Conservation (phyloP, 331 rosid genomes). For the Acacia pycnantha region DNA sequence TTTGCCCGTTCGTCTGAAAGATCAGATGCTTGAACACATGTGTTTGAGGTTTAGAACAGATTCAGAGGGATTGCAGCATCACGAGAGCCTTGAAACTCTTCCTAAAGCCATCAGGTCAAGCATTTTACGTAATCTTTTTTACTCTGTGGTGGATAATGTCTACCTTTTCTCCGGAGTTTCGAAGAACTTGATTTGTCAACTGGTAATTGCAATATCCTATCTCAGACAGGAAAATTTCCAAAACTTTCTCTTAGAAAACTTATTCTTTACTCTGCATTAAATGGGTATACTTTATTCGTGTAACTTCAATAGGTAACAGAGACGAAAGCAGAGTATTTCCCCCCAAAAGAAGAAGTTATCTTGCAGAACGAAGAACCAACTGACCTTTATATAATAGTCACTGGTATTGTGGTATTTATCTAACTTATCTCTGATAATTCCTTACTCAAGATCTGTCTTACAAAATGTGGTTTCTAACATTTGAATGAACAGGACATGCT, state of each 20-base stretch:
- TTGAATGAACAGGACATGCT: conserved; percentile 47
- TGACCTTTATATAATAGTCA: conserved; percentile 63
- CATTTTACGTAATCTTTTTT: conserved; percentile 60
- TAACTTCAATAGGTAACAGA: conserved; percentile 52
- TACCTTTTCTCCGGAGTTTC: conserved; percentile 68
- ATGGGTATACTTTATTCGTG: neutral
- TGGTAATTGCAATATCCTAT: conserved; percentile 39
- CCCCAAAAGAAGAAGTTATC: neutral
- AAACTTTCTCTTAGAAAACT: neutral
- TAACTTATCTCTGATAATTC: neutral
- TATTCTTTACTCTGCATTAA: neutral
- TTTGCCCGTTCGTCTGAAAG: conserved; percentile 54
- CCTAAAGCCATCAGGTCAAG: conserved; percentile 67
- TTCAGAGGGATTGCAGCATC: conserved; percentile 58
- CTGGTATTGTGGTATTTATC: conserved; percentile 54
- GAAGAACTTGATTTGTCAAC: conserved; percentile 57
- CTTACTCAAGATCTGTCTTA: neutral
- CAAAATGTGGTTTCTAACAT: conserved; percentile 11
- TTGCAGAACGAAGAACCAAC: conserved; percentile 45
- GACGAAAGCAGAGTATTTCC: conserved; percentile 17
- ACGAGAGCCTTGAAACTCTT: conserved; percentile 62
- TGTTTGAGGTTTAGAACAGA: conserved; percentile 52
- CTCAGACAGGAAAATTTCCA: neutral
- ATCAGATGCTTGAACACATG: conserved; percentile 70
- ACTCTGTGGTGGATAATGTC: conserved; percentile 49